phyloP scores from a whole-genome alignment of 441 rosid species.

The Corymbia calophylla region DNA sequence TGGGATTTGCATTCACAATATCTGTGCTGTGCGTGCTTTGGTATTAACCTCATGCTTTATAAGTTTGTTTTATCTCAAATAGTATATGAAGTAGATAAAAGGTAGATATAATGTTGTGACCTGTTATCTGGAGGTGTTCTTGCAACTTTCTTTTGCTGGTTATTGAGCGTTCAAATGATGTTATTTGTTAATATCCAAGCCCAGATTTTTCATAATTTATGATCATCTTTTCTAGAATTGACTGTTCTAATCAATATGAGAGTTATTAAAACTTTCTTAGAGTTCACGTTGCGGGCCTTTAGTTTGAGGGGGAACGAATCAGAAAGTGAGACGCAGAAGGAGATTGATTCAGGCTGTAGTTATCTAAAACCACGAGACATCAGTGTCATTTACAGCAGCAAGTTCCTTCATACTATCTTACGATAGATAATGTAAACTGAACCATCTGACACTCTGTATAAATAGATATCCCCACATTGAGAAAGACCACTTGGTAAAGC shows the following conservation, averaged over 20 bases:
- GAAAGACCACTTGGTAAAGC: slow-evolving; percentile 90
- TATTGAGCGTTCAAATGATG: not conserved
- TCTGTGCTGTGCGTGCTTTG: not conserved
- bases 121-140: not conserved
- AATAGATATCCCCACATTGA: slow-evolving; percentile 86
- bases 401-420: not conserved
- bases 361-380: not conserved
- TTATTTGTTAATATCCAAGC: not conserved
- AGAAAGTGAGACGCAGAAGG: not conserved
- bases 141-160: not conserved
- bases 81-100: not conserved
- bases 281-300: not conserved
- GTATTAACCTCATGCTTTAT: not conserved
- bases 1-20: not conserved
- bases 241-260: not conserved
- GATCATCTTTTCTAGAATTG: not conserved
- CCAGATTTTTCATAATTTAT: not conserved
- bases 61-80: not conserved
- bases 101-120: not conserved
- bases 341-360: not conserved
- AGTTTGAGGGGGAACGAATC: not conserved
- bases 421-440: not conserved
- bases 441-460: not conserved
- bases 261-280: not conserved
- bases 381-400: not conserved